Evolutionary conservation across 2,329 filamentous ascomycete species (phyloP), one percentile per base, ranked within the genome.

Genomic region (Teratosphaeria destructans): DNA sequence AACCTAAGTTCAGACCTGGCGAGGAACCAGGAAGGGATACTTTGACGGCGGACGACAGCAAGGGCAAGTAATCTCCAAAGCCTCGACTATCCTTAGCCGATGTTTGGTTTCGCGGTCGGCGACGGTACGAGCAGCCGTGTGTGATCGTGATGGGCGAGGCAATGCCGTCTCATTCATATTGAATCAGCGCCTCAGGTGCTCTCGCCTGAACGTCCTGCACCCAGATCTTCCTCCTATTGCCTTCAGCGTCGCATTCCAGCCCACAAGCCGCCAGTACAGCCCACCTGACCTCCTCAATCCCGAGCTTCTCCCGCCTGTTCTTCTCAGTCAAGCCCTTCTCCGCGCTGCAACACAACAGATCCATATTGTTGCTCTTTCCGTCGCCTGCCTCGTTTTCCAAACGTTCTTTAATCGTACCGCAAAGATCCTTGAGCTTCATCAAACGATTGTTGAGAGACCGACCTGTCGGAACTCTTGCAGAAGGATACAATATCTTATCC

Each of bases 241-340:
- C 70, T 16, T 63, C 27, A 49, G 63, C 65, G 58, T 72, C 70
- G 39, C 67, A 65, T 61, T 84, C 81, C 66, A 86, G 71, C 1
- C 82, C 83, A 59, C 81, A 81, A 49, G 86, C 85, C 63, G 79
- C 78, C 61, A 89, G 68, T 57, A 88, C 81, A 2, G 85, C 82
- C 80, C 82, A 87, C 57, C 85, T 74, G 10, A 89, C 70, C 60
- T 82, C 79, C 70, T 83, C 80, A 52, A 89, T 76, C 0, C 86
- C 86, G 56, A 86, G 66, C 60, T 76, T 78, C 59, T 84, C 83
- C 54, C 84, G 64, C 59, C 75, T 77, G 57, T 75, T 75, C 34
- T 76, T 77, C 29, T 73, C 73, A 2, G 75, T 73, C 55, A 81
- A 62, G 29, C 74, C 70, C 56, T 77, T 79, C 67, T 81, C 78